phyloP scores from a whole-genome alignment of 2,329 filamentous ascomycete genomes.

The Torrubiella hemipterigena region DNA sequence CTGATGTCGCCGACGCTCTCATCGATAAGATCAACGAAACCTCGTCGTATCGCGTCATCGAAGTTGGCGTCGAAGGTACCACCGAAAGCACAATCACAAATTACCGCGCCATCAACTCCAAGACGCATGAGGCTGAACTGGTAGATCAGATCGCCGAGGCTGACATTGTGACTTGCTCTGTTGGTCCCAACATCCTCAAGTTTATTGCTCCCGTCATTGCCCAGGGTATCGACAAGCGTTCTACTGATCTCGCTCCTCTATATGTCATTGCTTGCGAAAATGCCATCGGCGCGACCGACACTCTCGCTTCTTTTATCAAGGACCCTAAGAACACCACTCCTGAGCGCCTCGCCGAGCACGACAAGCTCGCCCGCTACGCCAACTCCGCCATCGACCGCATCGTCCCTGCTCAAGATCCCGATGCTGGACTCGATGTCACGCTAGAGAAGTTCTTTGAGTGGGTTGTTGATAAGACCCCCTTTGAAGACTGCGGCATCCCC shows the following conservation, averaged over 20 bases:
- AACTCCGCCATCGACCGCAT: conserved; percentile 99
- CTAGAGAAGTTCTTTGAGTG: conserved; percentile 99
- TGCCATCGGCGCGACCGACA: conserved; percentile 87
- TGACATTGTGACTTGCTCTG: conserved; percentile 89
- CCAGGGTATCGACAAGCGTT: conserved; percentile 76
- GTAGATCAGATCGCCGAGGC: conserved; percentile 77
- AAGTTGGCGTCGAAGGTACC: conserved; percentile 78
- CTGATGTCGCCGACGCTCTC: conserved; percentile 79
- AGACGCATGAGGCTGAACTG: conserved; percentile 68
- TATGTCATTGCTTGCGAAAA: conserved; percentile 98
- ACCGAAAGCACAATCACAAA: conserved; percentile 76
- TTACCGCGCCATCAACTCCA: conserved; percentile 95
- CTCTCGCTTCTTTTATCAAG: conserved; percentile 71
- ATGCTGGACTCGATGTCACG: conserved; percentile 77
- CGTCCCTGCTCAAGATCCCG: conserved; percentile 75
- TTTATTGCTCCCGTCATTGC: conserved; percentile 94
- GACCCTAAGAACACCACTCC: conserved; percentile 58
- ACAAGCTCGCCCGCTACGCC: conserved; percentile 73
- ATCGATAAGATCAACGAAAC: conserved; percentile 68
- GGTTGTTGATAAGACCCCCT: conserved; percentile 85
- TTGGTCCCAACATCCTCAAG: conserved; percentile 90
- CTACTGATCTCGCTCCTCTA: conserved; percentile 51
- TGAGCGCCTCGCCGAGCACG: conserved; percentile 54
- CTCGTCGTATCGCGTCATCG: conserved; percentile 78
- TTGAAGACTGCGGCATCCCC: conserved; percentile 53